Evolutionary conservation across 2,329 filamentous ascomycete species (phyloP), one percentile per base, ranked within the genome.

Genomic region (Geosmithia putterillii): DNA sequence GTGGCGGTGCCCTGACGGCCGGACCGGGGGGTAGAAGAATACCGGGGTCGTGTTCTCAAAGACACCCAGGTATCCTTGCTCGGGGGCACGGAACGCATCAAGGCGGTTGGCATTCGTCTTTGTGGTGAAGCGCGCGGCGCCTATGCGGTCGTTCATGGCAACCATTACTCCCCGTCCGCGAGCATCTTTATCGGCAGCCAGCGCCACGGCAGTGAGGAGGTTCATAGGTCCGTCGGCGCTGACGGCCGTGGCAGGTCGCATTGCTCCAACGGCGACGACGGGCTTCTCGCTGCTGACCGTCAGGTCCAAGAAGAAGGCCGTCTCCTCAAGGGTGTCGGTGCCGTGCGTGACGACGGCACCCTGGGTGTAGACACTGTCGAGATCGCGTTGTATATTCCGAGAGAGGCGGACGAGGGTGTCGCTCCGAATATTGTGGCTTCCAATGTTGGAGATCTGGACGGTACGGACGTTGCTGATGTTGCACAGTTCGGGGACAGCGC

Each of bases 251-350:
- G 75, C 70, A 4, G 77, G 77, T 9, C 77, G 65, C 77, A 81
- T 81, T 17, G 77, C 70, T 5, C 76, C 77, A 2, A 77, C 76
- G 20, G 76, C 53, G 4, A 81, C 67, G 5, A 81, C 65, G 1
- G 77, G 76, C 55, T 81, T 80, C 23, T 64, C 63, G 38, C 68
- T 73, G 49, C 69, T 69, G 28, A 79, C 55, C 0, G 73, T 76
- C 3, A 74, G 58, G 48, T 80, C 72, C 8, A 81, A 60, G 60
- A 79, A 80, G 61, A 81, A 80, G 8, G 76, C 73, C 1, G 73
- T 71, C 56, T 81, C 77, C 51, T 81, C 77, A 1, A 82, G 63
- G 0, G 74, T 79, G 51, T 83, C 79, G 8, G 79, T 82, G 40
- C 79, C 78, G 51, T 82, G 78, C 1, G 78, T 81, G 43, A 83